Percentiles rank a stretch among this genome's conserved stretches.
Conservation (phyloP, 805 yeast species). For the Myxozyma mucilagina region DNA sequence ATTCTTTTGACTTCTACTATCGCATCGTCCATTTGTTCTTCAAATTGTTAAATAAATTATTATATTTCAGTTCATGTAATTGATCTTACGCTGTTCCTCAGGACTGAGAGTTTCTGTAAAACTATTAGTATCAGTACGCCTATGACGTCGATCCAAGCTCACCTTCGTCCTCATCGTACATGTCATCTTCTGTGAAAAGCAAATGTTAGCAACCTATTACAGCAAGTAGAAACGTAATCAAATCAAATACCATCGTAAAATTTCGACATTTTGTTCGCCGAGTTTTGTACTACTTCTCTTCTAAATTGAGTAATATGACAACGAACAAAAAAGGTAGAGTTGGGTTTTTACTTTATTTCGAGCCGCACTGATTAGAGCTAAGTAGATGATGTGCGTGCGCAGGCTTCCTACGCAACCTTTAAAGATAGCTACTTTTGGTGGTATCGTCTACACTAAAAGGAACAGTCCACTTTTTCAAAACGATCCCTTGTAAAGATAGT, state of each 20-base stretch:
- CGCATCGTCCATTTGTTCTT: slow-evolving; percentile 34
- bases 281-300: background rate
- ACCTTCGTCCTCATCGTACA: slow-evolving; percentile 33
- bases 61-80: background rate
- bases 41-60: background rate
- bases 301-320: too few relatives aligned
- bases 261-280: slow-evolving; percentile 14
- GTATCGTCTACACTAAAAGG: too few relatives aligned
- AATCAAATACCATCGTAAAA: slow-evolving; percentile 16
- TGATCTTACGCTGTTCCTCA: slow-evolving; percentile 35
- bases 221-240: background rate
- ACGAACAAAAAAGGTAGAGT: too few relatives aligned
- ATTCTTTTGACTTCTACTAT: slow-evolving; percentile 31
- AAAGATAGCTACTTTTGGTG: too few relatives aligned
- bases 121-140: background rate
- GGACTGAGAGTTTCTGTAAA: slow-evolving; percentile 30
- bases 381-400: too few relatives aligned
- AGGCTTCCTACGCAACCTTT: too few relatives aligned
- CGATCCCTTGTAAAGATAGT: too few relatives aligned
- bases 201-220: background rate
- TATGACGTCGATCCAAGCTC: background rate
- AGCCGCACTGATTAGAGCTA: too few relatives aligned
- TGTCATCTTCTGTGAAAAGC: slow-evolving; percentile 20
- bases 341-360: too few relatives aligned
- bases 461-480: too few relatives aligned